phyloP scores from a whole-genome alignment of 2,329 filamentous ascomycete genomes.

The Fusarium coicis region DNA sequence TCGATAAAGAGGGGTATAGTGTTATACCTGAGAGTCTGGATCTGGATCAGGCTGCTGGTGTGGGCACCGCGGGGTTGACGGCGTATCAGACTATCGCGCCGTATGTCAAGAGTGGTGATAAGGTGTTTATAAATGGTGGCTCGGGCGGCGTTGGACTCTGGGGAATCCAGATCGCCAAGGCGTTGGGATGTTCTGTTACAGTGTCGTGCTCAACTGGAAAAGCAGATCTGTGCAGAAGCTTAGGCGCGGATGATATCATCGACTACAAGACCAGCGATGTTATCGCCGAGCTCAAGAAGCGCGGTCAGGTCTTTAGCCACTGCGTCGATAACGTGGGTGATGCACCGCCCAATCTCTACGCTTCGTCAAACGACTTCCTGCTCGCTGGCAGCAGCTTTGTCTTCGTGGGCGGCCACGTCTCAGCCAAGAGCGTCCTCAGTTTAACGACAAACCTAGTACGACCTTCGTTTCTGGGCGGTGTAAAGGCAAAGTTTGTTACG shows the following conservation, averaged over 20 bases:
- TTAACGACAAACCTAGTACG: constrained; percentile 42
- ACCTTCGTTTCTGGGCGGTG: constrained; percentile 53
- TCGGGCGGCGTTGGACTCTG: constrained; percentile 71
- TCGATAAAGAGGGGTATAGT: constrained; percentile 48
- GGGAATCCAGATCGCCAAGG: constrained; percentile 73
- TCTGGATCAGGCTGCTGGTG: constrained; percentile 55
- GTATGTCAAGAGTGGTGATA: constrained; percentile 61
- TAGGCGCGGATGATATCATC: constrained; percentile 74
- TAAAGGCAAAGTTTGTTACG: constrained; percentile 55
- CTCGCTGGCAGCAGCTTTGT: constrained; percentile 60
- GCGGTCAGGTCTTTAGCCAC: constrained; percentile 60
- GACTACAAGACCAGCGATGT: constrained; percentile 68
- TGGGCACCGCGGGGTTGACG: constrained; percentile 58
- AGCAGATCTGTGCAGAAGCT: constrained; percentile 62
- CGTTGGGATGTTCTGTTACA: constrained; percentile 69
- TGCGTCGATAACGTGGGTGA: constrained; percentile 70
- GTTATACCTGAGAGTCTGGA: constrained; percentile 54
- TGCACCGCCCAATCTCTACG: constrained; percentile 62
- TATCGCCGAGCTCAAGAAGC: constrained; percentile 56
- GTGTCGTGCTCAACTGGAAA: constrained; percentile 70
- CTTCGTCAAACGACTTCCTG: constrained; percentile 61
- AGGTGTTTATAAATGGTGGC: constrained; percentile 73
- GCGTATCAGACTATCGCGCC: constrained; percentile 61
- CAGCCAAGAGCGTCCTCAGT: constrained; percentile 39
- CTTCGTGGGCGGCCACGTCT: constrained; percentile 58